Conservation (phyloP, 176 grass and related monocot species). For the Carex myosuroides region DNA sequence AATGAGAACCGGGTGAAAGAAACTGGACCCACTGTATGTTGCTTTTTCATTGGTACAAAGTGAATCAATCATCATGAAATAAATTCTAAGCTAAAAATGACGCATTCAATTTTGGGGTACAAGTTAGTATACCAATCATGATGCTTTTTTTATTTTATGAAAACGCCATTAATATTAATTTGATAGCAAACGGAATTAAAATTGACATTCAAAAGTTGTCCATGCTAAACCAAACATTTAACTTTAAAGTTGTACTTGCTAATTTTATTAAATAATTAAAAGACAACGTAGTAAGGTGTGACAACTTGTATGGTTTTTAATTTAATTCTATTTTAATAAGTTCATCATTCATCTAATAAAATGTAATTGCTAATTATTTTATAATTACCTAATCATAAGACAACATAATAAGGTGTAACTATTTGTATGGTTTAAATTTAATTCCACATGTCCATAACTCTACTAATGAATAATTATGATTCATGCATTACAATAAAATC, state of each 20-base stretch:
- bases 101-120: not conserved
- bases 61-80: not conserved
- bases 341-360: not conserved
- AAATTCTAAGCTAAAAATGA: not conserved
- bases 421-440: not conserved
- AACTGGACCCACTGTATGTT: not conserved
- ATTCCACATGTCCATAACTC: not conserved
- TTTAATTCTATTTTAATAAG: not conserved
- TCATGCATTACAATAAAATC: not conserved
- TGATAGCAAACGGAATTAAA: not conserved
- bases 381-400: not conserved
- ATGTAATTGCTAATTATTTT: not conserved
- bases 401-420: too few relatives aligned
- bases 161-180: not conserved
- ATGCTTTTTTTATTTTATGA: not conserved
- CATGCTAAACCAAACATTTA: not conserved
- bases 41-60: not conserved
- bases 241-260: not conserved
- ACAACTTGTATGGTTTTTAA: not conserved
- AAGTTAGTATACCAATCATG: not conserved
- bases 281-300: not conserved
- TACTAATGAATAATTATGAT: not conserved
- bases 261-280: not conserved
- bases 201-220: not conserved
- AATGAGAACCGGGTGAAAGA: not conserved